These are phyloP conservation scores for Stephanodiscus triporus DNA, from an alignment of 108 stramenopile species.

Conservation along the genomic window DNA sequence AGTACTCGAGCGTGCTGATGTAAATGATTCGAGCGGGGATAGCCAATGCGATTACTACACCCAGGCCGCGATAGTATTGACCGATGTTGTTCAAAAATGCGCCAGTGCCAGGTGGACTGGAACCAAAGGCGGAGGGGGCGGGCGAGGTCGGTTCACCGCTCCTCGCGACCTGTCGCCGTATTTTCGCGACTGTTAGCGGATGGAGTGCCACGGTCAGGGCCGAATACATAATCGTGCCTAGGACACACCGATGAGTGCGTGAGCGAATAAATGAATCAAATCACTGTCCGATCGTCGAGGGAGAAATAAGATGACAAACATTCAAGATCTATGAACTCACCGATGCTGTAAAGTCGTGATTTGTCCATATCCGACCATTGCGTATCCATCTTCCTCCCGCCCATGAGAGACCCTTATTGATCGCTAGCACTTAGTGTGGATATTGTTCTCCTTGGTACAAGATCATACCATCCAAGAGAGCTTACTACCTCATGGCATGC, in stretches of 20 bases:
- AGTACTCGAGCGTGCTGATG: constrained; percentile 46
- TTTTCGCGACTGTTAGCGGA: constrained; percentile 60
- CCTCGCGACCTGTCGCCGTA: constrained; percentile 41
- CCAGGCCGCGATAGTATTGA: constrained; percentile 56
- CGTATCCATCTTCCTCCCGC: neutral
- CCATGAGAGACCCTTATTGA: neutral
- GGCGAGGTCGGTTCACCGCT: constrained; percentile 14
- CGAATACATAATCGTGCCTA: constrained; percentile 48
- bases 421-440: neutral
- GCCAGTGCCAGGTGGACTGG: constrained; percentile 1
- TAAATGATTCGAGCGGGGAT: constrained; percentile 56
- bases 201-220: constrained; percentile 44
- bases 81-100: constrained; percentile 22
- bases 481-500: no score
- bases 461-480: no score
- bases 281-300: neutral
- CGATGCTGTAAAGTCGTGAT: constrained; percentile 36
- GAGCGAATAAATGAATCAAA: constrained; percentile 1
- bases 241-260: neutral
- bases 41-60: constrained; percentile 54
- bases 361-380: constrained; percentile 49
- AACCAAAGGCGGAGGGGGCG: no score
- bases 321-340: neutral
- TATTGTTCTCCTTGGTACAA: neutral
- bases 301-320: constrained; percentile 5